Evolutionary conservation across 164 flowering plant species (phyloP).

Genomic region (Amborella trichopoda): DNA sequence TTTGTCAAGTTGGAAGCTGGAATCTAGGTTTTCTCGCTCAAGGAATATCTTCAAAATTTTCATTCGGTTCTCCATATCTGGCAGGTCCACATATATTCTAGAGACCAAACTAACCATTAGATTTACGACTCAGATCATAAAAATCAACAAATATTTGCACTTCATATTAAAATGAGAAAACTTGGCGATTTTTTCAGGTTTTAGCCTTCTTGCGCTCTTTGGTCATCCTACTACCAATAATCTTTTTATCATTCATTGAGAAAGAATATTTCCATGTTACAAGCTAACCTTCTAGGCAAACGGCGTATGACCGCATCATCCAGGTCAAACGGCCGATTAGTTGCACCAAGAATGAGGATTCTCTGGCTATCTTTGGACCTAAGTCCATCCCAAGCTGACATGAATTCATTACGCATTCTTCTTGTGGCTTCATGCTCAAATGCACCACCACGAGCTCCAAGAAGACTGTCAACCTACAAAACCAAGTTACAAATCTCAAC

Average conservation of each 20-base stretch:
- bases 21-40: constrained; percentile 51
- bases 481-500: not conserved
- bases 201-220: no score
- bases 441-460: constrained; percentile 97
- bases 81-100: constrained; percentile 92
- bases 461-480: constrained; percentile 84
- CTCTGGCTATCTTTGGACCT: constrained; percentile 94
- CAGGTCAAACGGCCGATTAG: constrained; percentile 98
- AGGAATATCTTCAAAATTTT: constrained; percentile 82
- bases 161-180: no score
- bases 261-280: no score
- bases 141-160: no score
- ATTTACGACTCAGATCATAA: no score
- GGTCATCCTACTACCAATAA: no score
- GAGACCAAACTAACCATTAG: constrained; percentile 4
- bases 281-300: constrained; percentile 97
- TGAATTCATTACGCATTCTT: constrained; percentile 97
- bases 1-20: constrained; percentile 47
- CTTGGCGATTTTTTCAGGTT: no score
- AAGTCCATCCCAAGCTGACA: constrained; percentile 99
- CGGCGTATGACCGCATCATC: constrained; percentile 99
- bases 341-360: constrained; percentile 95
- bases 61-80: constrained; percentile 81
- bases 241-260: no score
- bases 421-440: constrained; percentile 98